Percentiles rank a stretch among this genome's conserved stretches.
Conservation (phyloP, 768 basidiomycete species). For the Russula sp. region DNA sequence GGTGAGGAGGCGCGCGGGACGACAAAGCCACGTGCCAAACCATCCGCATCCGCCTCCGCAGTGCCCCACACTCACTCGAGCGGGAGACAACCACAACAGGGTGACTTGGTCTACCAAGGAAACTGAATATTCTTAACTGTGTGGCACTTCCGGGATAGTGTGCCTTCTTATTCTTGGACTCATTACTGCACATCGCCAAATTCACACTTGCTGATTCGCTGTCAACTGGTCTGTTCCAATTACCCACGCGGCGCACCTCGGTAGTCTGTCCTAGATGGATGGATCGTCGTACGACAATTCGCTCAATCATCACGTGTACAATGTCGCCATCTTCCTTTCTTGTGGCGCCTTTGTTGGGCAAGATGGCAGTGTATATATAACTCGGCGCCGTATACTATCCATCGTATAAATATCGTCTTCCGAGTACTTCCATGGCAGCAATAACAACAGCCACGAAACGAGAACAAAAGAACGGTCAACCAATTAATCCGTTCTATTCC, state of each 20-base stretch:
- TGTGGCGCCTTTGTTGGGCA: slow-evolving; percentile 11
- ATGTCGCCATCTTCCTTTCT: slow-evolving; percentile 35
- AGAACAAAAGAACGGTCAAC: not conserved
- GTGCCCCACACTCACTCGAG: not conserved
- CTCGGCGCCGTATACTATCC: not conserved
- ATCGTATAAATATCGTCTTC: not conserved
- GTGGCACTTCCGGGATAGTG: not conserved
- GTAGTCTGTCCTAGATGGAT: not conserved
- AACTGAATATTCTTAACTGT: not conserved
- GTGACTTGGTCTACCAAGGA: too few relatives aligned
- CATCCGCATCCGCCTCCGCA: not conserved
- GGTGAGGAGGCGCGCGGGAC: not conserved
- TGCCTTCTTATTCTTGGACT: not conserved
- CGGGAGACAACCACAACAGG: too few relatives aligned
- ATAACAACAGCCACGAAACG: slow-evolving; percentile 3
- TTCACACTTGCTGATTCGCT: not conserved
- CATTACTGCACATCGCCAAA: not conserved
- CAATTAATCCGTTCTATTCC: slow-evolving; percentile 68
- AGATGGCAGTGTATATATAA: slow-evolving; percentile 27
- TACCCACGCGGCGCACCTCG: not conserved
- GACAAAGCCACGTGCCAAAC: slow-evolving; percentile 13
- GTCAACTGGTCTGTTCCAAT: not conserved
- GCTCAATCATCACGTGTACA: slow-evolving; percentile 33
- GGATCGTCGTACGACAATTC: not conserved
- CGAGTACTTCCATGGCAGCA: slow-evolving; percentile 24